Percentiles rank a stretch among this genome's conserved stretches.
Conservation (phyloP, 345 rosid genomes). For the Turnera subulata region DNA sequence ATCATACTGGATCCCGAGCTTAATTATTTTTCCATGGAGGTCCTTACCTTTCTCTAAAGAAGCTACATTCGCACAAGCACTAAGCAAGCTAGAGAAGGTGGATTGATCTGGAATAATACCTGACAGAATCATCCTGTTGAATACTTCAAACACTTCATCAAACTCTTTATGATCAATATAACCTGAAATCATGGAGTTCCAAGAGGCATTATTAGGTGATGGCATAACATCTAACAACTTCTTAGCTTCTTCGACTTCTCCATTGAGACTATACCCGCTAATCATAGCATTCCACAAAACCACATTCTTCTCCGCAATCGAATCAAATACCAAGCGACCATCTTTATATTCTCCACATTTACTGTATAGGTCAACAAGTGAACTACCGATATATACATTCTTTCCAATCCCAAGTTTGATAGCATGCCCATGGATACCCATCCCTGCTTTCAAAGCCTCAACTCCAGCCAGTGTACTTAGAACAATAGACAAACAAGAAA, state of each 20-base stretch:
- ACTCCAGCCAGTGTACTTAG: constrained; percentile 40
- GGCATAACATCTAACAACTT: constrained; percentile 42
- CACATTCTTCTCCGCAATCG: constrained; percentile 27
- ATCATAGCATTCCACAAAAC: constrained; percentile 56
- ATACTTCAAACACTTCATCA: constrained; percentile 36
- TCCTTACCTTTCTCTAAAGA: constrained; percentile 50
- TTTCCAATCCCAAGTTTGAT: constrained; percentile 33
- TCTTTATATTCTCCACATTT: constrained; percentile 38
- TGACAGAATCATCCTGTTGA: constrained; percentile 40
- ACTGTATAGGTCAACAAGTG: constrained; percentile 52
- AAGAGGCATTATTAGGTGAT: constrained; percentile 29
- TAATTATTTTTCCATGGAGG: constrained; percentile 49
- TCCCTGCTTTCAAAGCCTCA: constrained; percentile 37
- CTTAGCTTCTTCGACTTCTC: constrained; percentile 46
- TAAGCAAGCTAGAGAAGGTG: constrained; percentile 46
- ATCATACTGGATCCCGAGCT: constrained; percentile 35
- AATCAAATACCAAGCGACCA: constrained; percentile 41
- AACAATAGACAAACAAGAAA: constrained; percentile 40
- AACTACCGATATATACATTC: constrained; percentile 34
- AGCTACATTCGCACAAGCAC: constrained; percentile 41
- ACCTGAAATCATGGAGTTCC: constrained; percentile 51
- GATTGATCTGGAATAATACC: constrained; percentile 39
- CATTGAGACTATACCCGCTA: constrained; percentile 44
- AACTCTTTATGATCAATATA: constrained; percentile 37
- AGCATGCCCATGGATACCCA: constrained; percentile 41